Evolutionary conservation across 371 early-diverging fungal genomes (phyloP).

Genomic region (Rhizopus arrhizus): DNA sequence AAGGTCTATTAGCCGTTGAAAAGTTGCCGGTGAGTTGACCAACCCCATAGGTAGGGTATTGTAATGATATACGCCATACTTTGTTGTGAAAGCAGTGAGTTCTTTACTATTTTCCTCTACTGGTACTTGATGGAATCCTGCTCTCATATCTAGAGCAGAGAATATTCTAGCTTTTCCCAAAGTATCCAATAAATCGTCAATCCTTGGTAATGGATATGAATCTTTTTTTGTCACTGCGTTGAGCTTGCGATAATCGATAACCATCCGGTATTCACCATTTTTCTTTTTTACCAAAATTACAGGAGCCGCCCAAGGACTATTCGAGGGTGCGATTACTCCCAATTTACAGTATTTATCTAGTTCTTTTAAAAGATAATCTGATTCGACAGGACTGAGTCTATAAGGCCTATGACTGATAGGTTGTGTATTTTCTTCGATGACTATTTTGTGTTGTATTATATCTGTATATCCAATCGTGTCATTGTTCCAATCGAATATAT

Average conservation of each 20-base stretch:
- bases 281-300: conserved; percentile 50
- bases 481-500: conserved; percentile 6
- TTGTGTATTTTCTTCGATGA: conserved; percentile 5
- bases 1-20: conserved; percentile 9
- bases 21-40: background rate
- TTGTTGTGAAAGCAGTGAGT: conserved; percentile 10
- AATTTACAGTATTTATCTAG: conserved; percentile 15
- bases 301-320: conserved; percentile 33
- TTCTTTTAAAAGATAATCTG: conserved; percentile 15
- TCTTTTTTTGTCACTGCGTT: conserved; percentile 36
- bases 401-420: conserved; percentile 17
- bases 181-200: conserved; percentile 35
- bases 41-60: conserved; percentile 2
- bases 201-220: conserved; percentile 37
- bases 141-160: conserved; percentile 14
- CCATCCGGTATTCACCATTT: conserved; percentile 33
- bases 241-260: conserved; percentile 47
- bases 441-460: conserved; percentile 12
- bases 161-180: conserved; percentile 33
- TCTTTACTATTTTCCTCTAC: background rate
- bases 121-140: conserved; percentile 11
- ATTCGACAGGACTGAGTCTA: conserved; percentile 7
- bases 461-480: conserved; percentile 1
- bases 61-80: conserved; percentile 7
- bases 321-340: conserved; percentile 22